phyloP scores from a whole-genome alignment of 495 filamentous ascomycete genomes.

The Podospora pseudocomata region DNA sequence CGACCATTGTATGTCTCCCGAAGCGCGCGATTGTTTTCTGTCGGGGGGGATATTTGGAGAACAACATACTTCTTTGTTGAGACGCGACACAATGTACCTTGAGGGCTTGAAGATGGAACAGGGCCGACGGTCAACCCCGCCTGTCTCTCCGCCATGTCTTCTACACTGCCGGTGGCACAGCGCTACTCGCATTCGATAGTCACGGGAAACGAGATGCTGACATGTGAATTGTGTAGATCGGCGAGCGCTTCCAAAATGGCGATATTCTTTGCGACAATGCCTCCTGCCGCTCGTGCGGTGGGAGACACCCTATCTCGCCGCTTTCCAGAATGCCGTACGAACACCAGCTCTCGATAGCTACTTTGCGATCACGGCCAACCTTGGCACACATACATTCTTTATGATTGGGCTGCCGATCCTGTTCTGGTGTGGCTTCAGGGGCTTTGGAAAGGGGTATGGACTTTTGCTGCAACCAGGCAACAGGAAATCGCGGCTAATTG shows the following conservation, averaged over 20 bases:
- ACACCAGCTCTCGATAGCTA: slow-evolving; percentile 86
- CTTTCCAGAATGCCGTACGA: slow-evolving; percentile 70
- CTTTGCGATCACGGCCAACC: slow-evolving; percentile 93
- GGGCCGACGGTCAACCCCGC: background rate
- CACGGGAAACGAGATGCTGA: slow-evolving; percentile 10
- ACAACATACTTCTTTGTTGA: background rate
- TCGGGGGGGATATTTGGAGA: background rate
- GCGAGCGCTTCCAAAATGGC: slow-evolving; percentile 78
- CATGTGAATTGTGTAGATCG: slow-evolving; percentile 56
- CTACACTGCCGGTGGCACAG: background rate
- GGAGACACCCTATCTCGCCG: slow-evolving; percentile 93
- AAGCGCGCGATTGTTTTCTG: background rate
- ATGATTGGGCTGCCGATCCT: slow-evolving; percentile 90
- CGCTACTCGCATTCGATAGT: slow-evolving; percentile 1
- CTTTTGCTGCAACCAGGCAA: slow-evolving; percentile 15
- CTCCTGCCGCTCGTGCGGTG: slow-evolving; percentile 84
- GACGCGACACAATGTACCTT: slow-evolving; percentile 2
- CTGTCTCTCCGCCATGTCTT: background rate
- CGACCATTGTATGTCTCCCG: slow-evolving; percentile 64
- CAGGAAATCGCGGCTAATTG: slow-evolving; percentile 16
- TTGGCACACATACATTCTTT: slow-evolving; percentile 98
- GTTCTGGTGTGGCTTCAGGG: slow-evolving; percentile 89
- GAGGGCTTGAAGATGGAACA: background rate
- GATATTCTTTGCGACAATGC: slow-evolving; percentile 74
- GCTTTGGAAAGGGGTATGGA: slow-evolving; percentile 78